Evolutionary conservation across 2,329 filamentous ascomycete genomes (phyloP).

Genomic region (Sordariomycetes sp.): DNA sequence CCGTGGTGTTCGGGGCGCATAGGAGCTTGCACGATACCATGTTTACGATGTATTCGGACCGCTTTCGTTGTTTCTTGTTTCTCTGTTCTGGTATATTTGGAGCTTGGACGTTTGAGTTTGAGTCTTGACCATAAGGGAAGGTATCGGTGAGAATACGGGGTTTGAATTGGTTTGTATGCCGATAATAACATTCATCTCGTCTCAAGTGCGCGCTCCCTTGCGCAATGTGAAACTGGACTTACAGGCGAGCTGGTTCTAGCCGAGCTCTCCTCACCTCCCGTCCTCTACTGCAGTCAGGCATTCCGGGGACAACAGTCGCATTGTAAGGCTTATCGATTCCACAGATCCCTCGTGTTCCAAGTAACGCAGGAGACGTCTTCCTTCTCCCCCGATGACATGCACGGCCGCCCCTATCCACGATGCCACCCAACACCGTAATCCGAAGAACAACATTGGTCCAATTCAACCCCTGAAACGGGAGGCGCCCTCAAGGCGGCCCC

Average conservation of each 20-base stretch:
- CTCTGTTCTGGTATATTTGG: background rate
- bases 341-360: background rate
- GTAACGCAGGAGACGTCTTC: background rate
- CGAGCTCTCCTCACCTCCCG: no score
- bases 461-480: background rate
- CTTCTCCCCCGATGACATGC: background rate
- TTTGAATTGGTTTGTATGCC: background rate
- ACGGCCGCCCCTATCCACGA: background rate
- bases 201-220: no score
- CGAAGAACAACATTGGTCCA: background rate
- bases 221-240: no score
- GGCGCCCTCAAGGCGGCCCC: background rate
- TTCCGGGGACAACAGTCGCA: background rate
- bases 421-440: background rate
- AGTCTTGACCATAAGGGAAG: background rate
- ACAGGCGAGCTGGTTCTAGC: no score
- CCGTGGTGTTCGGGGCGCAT: background rate
- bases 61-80: background rate
- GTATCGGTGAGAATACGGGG: background rate
- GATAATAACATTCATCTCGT: no score
- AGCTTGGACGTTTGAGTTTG: background rate
- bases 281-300: no score
- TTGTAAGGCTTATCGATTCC: background rate
- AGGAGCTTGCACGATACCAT: background rate
- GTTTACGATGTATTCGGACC: background rate